Evolutionary conservation across 2,329 filamentous ascomycete species (phyloP).

Genomic region (Penicillium oxalicum): DNA sequence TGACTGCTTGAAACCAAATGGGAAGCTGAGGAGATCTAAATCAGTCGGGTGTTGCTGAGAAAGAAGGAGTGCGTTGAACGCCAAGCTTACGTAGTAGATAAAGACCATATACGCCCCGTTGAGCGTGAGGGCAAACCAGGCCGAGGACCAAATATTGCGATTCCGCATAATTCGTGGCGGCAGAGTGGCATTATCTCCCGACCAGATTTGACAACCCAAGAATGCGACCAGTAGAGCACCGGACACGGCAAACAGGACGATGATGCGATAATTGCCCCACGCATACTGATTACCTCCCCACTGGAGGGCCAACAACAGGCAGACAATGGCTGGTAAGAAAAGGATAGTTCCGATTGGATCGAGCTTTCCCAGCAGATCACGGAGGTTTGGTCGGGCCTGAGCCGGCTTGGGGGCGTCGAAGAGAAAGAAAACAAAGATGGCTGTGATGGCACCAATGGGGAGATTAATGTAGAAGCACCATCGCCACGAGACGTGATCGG

Average conservation of each 20-base stretch:
- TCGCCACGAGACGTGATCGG: constrained; percentile 37
- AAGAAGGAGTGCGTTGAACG: neutral
- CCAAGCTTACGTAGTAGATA: constrained; percentile 37
- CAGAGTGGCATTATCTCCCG: constrained; percentile 39
- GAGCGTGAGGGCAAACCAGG: constrained; percentile 38
- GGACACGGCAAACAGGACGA: constrained; percentile 47
- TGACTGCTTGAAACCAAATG: constrained; percentile 40
- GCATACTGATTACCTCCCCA: constrained; percentile 34
- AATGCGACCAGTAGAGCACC: constrained; percentile 44
- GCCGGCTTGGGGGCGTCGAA: constrained; percentile 36
- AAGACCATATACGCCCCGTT: constrained; percentile 41
- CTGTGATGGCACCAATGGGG: constrained; percentile 36
- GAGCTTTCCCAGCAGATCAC: constrained; percentile 36
- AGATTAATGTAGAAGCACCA: constrained; percentile 44
- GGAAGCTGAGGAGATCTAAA: constrained; percentile 32
- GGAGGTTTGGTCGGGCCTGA: constrained; percentile 20
- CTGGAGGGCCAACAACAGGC: constrained; percentile 20
- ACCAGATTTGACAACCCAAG: constrained; percentile 31
- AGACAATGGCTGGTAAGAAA: constrained; percentile 24
- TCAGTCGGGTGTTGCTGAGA: no score
- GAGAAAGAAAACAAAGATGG: constrained; percentile 45
- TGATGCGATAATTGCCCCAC: constrained; percentile 43
- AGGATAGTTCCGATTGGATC: constrained; percentile 33
- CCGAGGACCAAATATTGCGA: constrained; percentile 38
- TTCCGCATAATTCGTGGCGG: constrained; percentile 42